A percentile compares a stretch with the other conserved stretches of the same genome.
Evolutionary conservation across 2,329 filamentous ascomycete species (phyloP).

Genomic region (Ilyonectria robusta): DNA sequence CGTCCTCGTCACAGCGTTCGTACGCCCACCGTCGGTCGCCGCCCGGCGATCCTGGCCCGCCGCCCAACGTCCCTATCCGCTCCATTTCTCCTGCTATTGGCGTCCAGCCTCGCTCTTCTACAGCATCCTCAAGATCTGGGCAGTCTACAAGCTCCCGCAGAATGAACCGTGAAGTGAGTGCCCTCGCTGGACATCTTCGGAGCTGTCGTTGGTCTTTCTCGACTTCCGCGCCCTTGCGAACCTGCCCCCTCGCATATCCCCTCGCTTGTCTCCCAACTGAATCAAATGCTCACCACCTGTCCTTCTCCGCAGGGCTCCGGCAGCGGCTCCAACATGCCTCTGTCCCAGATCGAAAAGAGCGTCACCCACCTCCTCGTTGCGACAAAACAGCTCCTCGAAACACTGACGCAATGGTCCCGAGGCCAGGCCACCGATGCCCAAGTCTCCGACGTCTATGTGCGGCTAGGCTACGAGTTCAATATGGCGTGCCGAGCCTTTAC

Average conservation of each 20-base stretch:
- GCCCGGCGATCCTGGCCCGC: constrained; percentile 72
- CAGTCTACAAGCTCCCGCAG: constrained; percentile 54
- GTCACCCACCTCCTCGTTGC: constrained; percentile 97
- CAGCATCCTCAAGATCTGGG: constrained; percentile 76
- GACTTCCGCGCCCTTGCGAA: constrained; percentile 26
- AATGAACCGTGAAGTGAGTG: constrained; percentile 53
- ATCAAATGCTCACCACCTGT: constrained; percentile 43
- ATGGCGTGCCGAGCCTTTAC: constrained; percentile 97
- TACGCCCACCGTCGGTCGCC: constrained; percentile 73
- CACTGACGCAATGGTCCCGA: constrained; percentile 96
- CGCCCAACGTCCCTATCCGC: constrained; percentile 68
- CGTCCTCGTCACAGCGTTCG: constrained; percentile 62
- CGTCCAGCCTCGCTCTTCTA: constrained; percentile 74
- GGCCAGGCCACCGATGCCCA: constrained; percentile 92
- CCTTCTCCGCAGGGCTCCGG: constrained; percentile 62
- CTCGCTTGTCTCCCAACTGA: constrained; percentile 35
- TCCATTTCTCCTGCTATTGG: constrained; percentile 74
- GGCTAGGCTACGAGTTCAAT: constrained; percentile 98
- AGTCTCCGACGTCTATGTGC: constrained; percentile 98
- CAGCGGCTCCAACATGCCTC: constrained; percentile 76
- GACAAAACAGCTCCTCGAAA: constrained; percentile 97
- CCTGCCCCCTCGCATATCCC: constrained; percentile 30
- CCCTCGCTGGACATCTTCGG: constrained; percentile 12
- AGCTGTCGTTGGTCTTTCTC: constrained; percentile 2
- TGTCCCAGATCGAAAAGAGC: constrained; percentile 99